Base-by-base conservation (phyloP, 148 eudicot species). In the Fagopyrum homotropicum region DNA sequence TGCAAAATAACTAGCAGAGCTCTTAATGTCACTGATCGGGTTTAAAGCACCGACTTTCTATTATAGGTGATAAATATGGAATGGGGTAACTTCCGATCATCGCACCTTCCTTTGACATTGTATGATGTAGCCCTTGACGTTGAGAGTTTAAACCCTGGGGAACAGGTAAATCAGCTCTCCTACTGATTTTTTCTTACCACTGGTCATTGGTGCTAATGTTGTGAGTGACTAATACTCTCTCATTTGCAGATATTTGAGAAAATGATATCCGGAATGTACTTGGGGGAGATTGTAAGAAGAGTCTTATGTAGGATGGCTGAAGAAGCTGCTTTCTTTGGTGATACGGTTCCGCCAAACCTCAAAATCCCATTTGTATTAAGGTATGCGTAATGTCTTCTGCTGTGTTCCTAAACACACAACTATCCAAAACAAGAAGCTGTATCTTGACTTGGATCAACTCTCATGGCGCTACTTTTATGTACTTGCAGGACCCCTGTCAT, bases 401-500 rank as follows among this genome's bases (percentile, higher is more conserved):
- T 45, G 11, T 10, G 17, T 5, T 46, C 50, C 5, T 45, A 44
- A 7, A 15, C 14, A 43, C 44, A 69, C 19, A 22, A 22, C 26
- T 22, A 22, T 45, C 6, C 4, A 44, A 5, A 43, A 35, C 17
- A 40, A 68, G 47, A 68, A 68, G 16, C 45, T 29, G n/a, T 68
- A 12, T 69, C 11, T 8, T 11, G 22, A 14, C 55, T 17, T 46
- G 5, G 40, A 14, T 44, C 22, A 72, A 7, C 74, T 72, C 55
- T 72, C 55, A 72, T 40, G 14, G 73, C 45, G 73, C 6, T 70
- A 30, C 5, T 45, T 16, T 70, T 70, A 35, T 57, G 19, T 6
- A 9, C 75, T 55, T 57, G 84, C 90, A 91, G 98, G 89, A 91
- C 97, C 2, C 92, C 94, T 4, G 86, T 77, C 35, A 93, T 93